Evolutionary conservation across 1,139 yeast genomes (phyloP).

Genomic region (Kodamaea arcana): DNA sequence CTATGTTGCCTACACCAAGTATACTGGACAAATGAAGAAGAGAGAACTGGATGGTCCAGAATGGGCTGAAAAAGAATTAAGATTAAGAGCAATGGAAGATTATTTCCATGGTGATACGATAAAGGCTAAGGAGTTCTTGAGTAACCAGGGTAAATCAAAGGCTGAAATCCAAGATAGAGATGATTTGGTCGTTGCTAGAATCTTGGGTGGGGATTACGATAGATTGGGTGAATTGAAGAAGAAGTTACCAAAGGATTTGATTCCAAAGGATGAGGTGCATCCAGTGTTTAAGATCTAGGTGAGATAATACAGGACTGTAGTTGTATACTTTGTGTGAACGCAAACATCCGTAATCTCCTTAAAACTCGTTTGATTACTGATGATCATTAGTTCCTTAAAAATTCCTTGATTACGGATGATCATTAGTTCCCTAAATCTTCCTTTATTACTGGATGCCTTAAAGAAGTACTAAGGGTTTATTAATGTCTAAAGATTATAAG

Average conservation of each 20-base stretch:
- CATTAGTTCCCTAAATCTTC: no score
- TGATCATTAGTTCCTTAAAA: no score
- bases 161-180: constrained; percentile 68
- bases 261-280: constrained; percentile 34
- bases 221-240: constrained; percentile 68
- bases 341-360: no score
- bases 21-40: constrained; percentile 42
- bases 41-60: constrained; percentile 50
- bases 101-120: constrained; percentile 59
- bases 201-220: constrained; percentile 82
- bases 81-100: constrained; percentile 72
- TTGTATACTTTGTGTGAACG: no score
- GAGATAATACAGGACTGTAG: no score
- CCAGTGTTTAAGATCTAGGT: constrained; percentile 32
- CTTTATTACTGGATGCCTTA: no score
- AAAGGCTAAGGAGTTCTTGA: constrained; percentile 53
- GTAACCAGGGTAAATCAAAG: constrained; percentile 52
- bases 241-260: constrained; percentile 40
- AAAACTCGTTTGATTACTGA: no score
- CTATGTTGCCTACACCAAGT: constrained; percentile 42
- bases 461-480: no score
- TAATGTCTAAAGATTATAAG: no score
- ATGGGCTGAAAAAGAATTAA: constrained; percentile 84
- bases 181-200: constrained; percentile 76
- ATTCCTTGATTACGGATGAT: no score